These are phyloP conservation scores for Debaryomyces coudertii DNA, from an alignment of 1,139 yeast genomes.

Conservation along the genomic window DNA sequence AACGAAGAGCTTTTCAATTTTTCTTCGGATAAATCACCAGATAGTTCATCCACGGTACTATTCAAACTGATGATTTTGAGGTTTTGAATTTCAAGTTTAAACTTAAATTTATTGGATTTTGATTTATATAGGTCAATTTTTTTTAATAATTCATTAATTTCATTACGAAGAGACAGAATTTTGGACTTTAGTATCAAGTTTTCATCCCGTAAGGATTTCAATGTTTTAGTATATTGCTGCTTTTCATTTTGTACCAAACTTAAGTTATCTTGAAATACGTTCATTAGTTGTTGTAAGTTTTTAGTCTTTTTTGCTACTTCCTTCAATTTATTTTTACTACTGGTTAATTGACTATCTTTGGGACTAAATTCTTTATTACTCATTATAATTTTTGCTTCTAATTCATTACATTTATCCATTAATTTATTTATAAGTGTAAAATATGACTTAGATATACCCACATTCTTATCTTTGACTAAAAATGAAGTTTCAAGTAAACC, in stretches of 20 bases:
- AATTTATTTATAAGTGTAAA: constrained; percentile 2
- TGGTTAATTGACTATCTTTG: neutral
- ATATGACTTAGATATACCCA: constrained; percentile 2
- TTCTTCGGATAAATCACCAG: constrained; percentile 16
- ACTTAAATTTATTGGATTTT: constrained; percentile 1
- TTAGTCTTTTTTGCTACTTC: constrained; percentile 1
- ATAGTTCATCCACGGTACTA: constrained; percentile 11
- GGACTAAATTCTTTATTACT: neutral
- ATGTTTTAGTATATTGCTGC: neutral
- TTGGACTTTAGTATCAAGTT: neutral
- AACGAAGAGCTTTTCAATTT: constrained; percentile 11
- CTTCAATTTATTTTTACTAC: neutral
- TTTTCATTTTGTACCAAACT: neutral
- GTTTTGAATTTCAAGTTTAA: constrained; percentile 10
- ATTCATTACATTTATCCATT: constrained; percentile 1
- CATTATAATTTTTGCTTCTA: neutral
- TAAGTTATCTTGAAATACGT: neutral
- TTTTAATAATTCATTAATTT: constrained; percentile 1
- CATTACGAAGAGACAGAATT: neutral
- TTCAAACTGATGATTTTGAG: constrained; percentile 10
- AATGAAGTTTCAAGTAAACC: neutral
- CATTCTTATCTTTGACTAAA: neutral
- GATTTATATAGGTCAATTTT: constrained; percentile 1
- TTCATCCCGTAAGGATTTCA: constrained; percentile 1
- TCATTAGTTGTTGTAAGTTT: neutral